Evolutionary conservation across 2,329 filamentous ascomycete species (phyloP).

Genomic region (Westerdykella ornata): DNA sequence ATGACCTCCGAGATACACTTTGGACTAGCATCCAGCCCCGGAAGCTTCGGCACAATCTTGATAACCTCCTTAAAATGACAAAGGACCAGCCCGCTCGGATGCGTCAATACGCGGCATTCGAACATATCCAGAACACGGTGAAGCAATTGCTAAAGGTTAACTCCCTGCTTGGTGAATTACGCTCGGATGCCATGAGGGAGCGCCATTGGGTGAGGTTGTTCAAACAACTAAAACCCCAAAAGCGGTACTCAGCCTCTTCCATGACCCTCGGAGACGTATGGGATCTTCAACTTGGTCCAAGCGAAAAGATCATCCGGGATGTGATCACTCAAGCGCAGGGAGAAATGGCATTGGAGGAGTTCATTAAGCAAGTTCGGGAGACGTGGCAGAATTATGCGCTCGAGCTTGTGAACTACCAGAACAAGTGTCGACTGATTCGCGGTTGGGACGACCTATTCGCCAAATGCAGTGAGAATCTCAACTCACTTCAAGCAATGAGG

Average conservation of each 20-base stretch:
- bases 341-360: conserved; percentile 97
- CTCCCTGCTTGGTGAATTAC: conserved; percentile 76
- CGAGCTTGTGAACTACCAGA: conserved; percentile 94
- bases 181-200: conserved; percentile 93
- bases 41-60: conserved; percentile 83
- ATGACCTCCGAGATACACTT: conserved; percentile 82
- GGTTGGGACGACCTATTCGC: conserved; percentile 98
- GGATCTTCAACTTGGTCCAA: conserved; percentile 87
- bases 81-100: conserved; percentile 99
- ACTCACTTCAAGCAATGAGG: conserved; percentile 96
- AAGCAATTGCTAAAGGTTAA: conserved; percentile 89
- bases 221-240: conserved; percentile 86
- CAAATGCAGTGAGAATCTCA: conserved; percentile 96
- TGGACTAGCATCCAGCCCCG: conserved; percentile 96
- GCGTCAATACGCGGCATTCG: conserved; percentile 99
- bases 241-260: conserved; percentile 86
- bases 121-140: conserved; percentile 89
- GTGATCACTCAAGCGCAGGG: conserved; percentile 95
- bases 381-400: conserved; percentile 94
- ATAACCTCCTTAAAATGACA: conserved; percentile 91
- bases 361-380: conserved; percentile 90
- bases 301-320: conserved; percentile 79
- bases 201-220: conserved; percentile 98
- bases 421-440: conserved; percentile 92
- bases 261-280: conserved; percentile 98